Evolutionary conservation across 495 filamentous ascomycete species (phyloP).

Genomic region (Tuber melanosporum): DNA sequence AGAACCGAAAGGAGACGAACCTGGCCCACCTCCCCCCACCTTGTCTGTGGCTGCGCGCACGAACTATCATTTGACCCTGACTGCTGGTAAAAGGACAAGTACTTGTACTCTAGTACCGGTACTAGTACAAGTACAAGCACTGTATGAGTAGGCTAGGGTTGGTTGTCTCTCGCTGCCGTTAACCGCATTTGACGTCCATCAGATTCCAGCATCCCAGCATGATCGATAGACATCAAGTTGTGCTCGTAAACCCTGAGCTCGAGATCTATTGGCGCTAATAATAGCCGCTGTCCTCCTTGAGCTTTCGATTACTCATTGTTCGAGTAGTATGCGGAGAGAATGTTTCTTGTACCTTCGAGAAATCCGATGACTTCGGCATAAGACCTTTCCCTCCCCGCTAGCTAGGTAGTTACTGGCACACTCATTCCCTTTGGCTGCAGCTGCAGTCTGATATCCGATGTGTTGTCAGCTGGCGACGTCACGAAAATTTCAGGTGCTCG

Average conservation of each 20-base stretch:
- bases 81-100: conserved; percentile 12
- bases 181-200: conserved; percentile 29
- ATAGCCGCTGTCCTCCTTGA: background rate
- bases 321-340: background rate
- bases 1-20: conserved; percentile 34
- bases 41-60: conserved; percentile 22
- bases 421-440: background rate
- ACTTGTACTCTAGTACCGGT: background rate
- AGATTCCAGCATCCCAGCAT: conserved; percentile 11
- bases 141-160: conserved; percentile 2
- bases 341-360: background rate
- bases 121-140: too few relatives aligned
- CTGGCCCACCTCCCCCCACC: background rate
- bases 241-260: background rate
- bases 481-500: conserved; percentile 7
- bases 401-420: background rate
- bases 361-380: conserved; percentile 1
- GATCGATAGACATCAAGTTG: background rate
- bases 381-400: background rate
- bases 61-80: conserved; percentile 36
- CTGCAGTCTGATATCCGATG: conserved; percentile 23
- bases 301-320: background rate
- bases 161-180: conserved; percentile 18
- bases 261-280: background rate
- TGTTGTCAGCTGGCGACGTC: conserved; percentile 34